phyloP scores from a whole-genome alignment of 306 rosid genomes.

The Canavalia gladiata region DNA sequence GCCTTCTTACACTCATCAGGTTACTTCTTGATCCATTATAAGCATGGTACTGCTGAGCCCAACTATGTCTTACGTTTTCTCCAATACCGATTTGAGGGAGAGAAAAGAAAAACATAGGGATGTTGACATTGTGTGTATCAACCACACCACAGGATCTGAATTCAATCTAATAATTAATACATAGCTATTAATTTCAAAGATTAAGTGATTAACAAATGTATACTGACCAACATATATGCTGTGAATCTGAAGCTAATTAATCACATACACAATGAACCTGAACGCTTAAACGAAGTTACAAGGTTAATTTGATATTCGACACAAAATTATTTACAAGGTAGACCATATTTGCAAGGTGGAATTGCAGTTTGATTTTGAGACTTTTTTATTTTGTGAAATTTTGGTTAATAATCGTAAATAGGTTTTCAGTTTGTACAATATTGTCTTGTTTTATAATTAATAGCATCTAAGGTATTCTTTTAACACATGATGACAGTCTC shows the following conservation, averaged over 20 bases:
- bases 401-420: neutral
- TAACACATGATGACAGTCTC: slow-evolving; percentile 30
- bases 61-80: neutral
- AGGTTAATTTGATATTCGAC: too few relatives aligned
- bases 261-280: neutral
- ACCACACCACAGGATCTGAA: neutral
- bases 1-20: slow-evolving; percentile 76
- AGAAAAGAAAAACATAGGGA: neutral
- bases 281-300: too few relatives aligned
- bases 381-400: slow-evolving; percentile 12
- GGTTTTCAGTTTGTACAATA: neutral
- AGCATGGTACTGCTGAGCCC: neutral
- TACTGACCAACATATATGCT: neutral
- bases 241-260: neutral
- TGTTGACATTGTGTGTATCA: neutral
- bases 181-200: neutral
- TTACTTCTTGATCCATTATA: slow-evolving; percentile 42
- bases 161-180: neutral
- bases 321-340: neutral
- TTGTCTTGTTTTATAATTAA: neutral
- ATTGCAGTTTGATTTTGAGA: slow-evolving; percentile 27
- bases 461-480: slow-evolving; percentile 15
- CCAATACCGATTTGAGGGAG: neutral
- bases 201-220: neutral
- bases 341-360: neutral